Conservation (phyloP, 495 filamentous ascomycete species). For the Annulohypoxylon maeteangense region DNA sequence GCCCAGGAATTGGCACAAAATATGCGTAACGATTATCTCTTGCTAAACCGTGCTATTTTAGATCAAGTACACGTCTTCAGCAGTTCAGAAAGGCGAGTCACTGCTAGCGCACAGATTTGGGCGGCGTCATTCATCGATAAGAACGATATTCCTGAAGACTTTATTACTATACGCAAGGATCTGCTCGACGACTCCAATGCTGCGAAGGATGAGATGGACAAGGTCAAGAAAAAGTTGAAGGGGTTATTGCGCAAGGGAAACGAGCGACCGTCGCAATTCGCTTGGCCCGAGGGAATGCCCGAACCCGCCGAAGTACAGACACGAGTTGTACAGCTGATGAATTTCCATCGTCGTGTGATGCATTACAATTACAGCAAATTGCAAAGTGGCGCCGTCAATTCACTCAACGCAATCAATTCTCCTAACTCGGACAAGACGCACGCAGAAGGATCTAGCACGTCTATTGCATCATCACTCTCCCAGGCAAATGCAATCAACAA, state of each 20-base stretch:
- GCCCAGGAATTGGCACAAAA: conserved; percentile 92
- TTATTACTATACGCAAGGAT: conserved; percentile 90
- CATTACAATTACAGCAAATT: conserved; percentile 87
- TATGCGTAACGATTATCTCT: conserved; percentile 91
- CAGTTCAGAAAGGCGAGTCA: conserved; percentile 93
- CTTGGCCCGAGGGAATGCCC: conserved; percentile 95
- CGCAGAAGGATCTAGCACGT: conserved; percentile 51
- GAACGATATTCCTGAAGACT: conserved; percentile 84
- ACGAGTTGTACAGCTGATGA: conserved; percentile 96
- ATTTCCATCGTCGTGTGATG: conserved; percentile 95
- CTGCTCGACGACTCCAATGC: conserved; percentile 97
- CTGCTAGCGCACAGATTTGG: conserved; percentile 97
- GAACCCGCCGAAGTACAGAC: conserved; percentile 91
- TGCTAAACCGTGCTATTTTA: conserved; percentile 92
- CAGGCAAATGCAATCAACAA: conserved; percentile 68
- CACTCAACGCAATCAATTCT: conserved; percentile 65
- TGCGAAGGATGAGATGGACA: conserved; percentile 99
- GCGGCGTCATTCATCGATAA: conserved; percentile 87
- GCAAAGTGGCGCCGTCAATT: conserved; percentile 68
- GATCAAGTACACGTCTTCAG: conserved; percentile 93
- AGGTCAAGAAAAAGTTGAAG: conserved; percentile 99
- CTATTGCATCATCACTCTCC: conserved; percentile 58
- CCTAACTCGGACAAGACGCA: conserved; percentile 53
- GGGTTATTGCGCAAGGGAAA: conserved; percentile 86
- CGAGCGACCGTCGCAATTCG: conserved; percentile 89